Evolutionary conservation across 768 basidiomycete species (phyloP), one percentile per base, ranked within the genome.

Genomic region (Cyclocybe aegerita): DNA sequence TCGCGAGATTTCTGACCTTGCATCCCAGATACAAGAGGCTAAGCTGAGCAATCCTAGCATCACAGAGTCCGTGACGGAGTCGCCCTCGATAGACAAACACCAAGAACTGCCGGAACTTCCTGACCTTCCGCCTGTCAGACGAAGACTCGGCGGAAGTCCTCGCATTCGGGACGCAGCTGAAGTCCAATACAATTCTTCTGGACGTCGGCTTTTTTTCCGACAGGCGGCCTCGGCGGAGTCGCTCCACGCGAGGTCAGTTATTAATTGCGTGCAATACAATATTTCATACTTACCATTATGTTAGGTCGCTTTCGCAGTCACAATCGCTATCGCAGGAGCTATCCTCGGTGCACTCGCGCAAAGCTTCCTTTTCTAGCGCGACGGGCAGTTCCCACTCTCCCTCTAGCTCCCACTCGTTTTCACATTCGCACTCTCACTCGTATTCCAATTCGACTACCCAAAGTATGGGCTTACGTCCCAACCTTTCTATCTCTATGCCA

Each of bases 301-400:
- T 39, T 59, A 91, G 90, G 81, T 93, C 92, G 83, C 83, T 86
- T 58, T 92, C 90, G 75, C 90, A 90, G 72, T 94, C 93, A 68
- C 83, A 86, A 77, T 96, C 94, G 79, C 85, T 96, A 61, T 95
- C 94, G 76, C 94, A 98, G 93, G 93, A 92, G 80, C 81, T 93
- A 58, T 93, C 86, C 60, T 93, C 86, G 76, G 89, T 73, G 73
- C 87, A 86, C 64, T 90, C 85, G 75, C 89, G 88, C 80, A 88
- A 88, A 74, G 75, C 78, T 61, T 92, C 90, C 49, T 81, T 80
- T 59, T 91, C 88, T 59, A 87, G 86, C 65, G 81, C 79, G 61
- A 86, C 85, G 54, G 81, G 79, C 83, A 83, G 81, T 56, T 72
- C 73, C 15, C 77, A 79, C 59, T 80, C 78, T 11, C 71, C 81